Conservation (phyloP, 805 yeast species). For the Cyberlindnera amylophila region DNA sequence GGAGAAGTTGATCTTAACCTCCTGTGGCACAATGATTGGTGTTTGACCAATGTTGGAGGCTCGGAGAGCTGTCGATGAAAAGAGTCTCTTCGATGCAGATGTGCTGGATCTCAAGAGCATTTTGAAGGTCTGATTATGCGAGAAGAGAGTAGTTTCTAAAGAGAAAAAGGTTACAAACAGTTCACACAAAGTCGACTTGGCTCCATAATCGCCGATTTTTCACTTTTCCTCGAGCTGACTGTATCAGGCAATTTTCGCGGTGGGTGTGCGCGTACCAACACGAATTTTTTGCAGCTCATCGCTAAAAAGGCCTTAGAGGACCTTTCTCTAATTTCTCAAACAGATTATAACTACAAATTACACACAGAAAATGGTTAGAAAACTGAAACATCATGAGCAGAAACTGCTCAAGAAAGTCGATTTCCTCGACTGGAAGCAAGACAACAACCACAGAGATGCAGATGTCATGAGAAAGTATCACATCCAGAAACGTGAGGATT, state of each 20-base stretch:
- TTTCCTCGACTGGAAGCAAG: slow-evolving; percentile 96
- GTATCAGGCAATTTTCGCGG: background rate
- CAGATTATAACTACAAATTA: background rate
- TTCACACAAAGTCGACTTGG: background rate
- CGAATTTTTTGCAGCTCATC: background rate
- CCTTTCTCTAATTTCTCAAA: background rate
- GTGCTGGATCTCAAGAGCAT: slow-evolving; percentile 11
- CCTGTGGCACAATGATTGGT: slow-evolving; percentile 67
- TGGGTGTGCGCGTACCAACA: slow-evolving; percentile 1
- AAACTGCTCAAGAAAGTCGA: slow-evolving; percentile 93
- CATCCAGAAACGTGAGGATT: slow-evolving; percentile 91
- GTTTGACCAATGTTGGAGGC: slow-evolving; percentile 75
- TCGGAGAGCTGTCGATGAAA: slow-evolving; percentile 30
- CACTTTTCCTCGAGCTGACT: slow-evolving; percentile 1
- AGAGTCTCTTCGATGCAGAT: slow-evolving; percentile 26
- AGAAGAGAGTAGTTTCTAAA: too few relatives aligned
- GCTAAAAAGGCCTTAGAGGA: background rate
- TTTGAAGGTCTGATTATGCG: too few relatives aligned
- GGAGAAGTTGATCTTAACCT: slow-evolving; percentile 47
- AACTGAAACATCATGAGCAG: slow-evolving; percentile 92
- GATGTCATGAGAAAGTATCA: slow-evolving; percentile 95
- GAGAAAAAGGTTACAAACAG: too few relatives aligned
- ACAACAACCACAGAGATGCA: slow-evolving; percentile 91
- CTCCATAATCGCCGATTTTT: slow-evolving; percentile 3
- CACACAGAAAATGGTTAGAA: slow-evolving; percentile 61